Percentiles rank a stretch among this genome's conserved stretches.
Conservation (phyloP, 352 stramenopile species). For the Phytopythium kandeliae region DNA sequence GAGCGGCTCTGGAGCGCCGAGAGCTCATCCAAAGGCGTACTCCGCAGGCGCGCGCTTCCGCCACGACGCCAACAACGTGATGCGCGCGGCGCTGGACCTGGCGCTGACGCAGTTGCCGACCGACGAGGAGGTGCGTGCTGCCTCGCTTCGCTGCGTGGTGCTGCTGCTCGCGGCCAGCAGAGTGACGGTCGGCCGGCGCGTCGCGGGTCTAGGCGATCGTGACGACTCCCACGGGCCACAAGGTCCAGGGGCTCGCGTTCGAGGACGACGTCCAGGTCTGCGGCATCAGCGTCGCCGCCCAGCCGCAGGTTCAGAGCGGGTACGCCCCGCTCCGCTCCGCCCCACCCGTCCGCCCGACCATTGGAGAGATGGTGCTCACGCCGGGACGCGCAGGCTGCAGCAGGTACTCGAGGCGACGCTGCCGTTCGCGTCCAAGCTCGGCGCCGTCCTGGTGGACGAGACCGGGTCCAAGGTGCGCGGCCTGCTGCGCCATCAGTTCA, state of each 20-base stretch:
- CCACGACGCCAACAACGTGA: slow-evolving; percentile 65
- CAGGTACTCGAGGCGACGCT: slow-evolving; percentile 49
- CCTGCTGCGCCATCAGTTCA: no score
- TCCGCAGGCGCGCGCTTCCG: slow-evolving; percentile 47
- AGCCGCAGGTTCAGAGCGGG: slow-evolving; percentile 43
- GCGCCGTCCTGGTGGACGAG: slow-evolving; percentile 56
- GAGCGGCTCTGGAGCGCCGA: no score
- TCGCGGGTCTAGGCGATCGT: slow-evolving; percentile 61
- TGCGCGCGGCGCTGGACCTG: slow-evolving; percentile 62
- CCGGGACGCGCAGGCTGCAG: slow-evolving; percentile 21
- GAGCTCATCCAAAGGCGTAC: no score
- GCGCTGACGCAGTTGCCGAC: slow-evolving; percentile 77
- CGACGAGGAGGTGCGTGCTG: slow-evolving; percentile 64
- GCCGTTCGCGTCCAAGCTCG: slow-evolving; percentile 60
- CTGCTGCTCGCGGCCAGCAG: no score
- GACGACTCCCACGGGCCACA: slow-evolving; percentile 69
- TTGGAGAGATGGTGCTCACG: no score
- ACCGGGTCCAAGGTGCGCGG: slow-evolving; percentile 31
- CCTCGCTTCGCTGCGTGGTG: no score
- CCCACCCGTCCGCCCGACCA: no score
- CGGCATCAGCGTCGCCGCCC: slow-evolving; percentile 51
- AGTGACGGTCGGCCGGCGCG: no score
- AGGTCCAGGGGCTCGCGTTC: slow-evolving; percentile 61
- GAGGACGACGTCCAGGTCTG: slow-evolving; percentile 77
- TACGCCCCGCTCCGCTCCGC: slow-evolving; percentile 8